A percentile compares a stretch with the other conserved stretches of the same genome.
These are phyloP conservation scores for Sabuloglossum arenarium DNA, from an alignment of 495 filamentous ascomycete species.

Conservation along the genomic window DNA sequence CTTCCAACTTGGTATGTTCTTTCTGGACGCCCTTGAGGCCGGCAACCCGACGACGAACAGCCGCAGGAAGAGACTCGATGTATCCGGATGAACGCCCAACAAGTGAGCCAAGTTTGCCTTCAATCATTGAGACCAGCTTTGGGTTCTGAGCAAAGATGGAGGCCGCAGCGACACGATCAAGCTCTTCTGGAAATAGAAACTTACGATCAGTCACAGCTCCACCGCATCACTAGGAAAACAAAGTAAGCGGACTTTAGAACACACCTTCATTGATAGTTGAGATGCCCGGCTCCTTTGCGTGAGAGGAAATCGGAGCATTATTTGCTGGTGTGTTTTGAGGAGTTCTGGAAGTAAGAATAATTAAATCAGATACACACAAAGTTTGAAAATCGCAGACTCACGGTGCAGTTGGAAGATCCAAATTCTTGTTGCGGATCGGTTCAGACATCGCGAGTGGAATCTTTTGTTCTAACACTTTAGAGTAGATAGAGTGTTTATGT, in stretches of 20 bases:
- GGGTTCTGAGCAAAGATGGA: constrained; percentile 90
- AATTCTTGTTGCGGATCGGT: constrained; percentile 76
- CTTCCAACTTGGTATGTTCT: constrained; percentile 94
- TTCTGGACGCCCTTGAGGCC: constrained; percentile 97
- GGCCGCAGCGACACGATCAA: constrained; percentile 70
- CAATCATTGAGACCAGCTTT: constrained; percentile 83
- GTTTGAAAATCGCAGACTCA: constrained; percentile 26
- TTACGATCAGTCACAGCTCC: neutral
- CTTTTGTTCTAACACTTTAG: neutral
- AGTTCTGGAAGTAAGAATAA: constrained; percentile 33
- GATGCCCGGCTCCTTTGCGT: constrained; percentile 86
- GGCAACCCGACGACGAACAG: constrained; percentile 79
- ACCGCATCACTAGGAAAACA: neutral
- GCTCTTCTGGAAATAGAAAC: constrained; percentile 41
- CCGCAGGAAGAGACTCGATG: constrained; percentile 77
- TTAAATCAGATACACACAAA: constrained; percentile 11
- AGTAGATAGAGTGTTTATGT: neutral
- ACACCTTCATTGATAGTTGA: constrained; percentile 94
- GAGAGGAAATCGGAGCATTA: constrained; percentile 92
- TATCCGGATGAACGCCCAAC: constrained; percentile 94
- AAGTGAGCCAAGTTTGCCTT: constrained; percentile 81
- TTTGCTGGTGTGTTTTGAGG: constrained; percentile 90
- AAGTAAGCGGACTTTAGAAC: constrained; percentile 11
- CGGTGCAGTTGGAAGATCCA: constrained; percentile 65
- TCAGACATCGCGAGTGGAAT: constrained; percentile 47